Conservation (phyloP, 2,329 filamentous ascomycete genomes). For the Corinectria fuckeliana region DNA sequence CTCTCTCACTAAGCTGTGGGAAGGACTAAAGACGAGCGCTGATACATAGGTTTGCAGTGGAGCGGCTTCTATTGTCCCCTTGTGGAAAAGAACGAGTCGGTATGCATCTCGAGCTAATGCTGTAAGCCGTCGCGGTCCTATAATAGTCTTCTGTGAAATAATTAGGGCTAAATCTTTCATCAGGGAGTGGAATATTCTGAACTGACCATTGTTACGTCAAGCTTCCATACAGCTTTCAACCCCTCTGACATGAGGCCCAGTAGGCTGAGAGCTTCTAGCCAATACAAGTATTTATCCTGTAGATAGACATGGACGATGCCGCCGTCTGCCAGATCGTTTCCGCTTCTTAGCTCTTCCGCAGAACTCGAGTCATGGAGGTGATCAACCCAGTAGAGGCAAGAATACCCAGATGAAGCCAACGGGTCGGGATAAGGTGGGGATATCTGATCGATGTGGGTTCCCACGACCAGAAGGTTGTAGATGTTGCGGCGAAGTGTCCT, state of each 20-base stretch:
- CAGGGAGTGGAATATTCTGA: not conserved
- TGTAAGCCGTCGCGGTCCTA: not conserved
- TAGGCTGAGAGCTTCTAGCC: slow-evolving; percentile 51
- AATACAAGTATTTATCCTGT: slow-evolving; percentile 41
- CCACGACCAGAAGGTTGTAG: slow-evolving; percentile 36
- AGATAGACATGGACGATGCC: not conserved
- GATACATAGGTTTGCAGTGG: slow-evolving; percentile 13
- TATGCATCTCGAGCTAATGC: slow-evolving; percentile 3
- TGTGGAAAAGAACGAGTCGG: not conserved
- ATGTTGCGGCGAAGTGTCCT: slow-evolving; percentile 44
- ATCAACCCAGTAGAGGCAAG: slow-evolving; percentile 32
- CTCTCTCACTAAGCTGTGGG: not conserved
- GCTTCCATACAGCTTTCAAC: not conserved
- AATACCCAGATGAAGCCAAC: slow-evolving; percentile 24
- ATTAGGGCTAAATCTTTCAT: not conserved
- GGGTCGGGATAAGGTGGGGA: slow-evolving; percentile 13
- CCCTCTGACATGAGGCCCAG: slow-evolving; percentile 28
- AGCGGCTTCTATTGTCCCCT: not conserved
- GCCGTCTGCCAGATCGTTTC: not conserved
- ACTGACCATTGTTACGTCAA: not conserved
- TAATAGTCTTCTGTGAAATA: not conserved
- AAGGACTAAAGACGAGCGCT: slow-evolving; percentile 18
- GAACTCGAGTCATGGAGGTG: slow-evolving; percentile 13
- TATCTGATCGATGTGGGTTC: slow-evolving; percentile 19
- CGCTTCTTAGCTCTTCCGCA: not conserved